These are phyloP conservation scores for Rhynchosporium agropyri DNA, from an alignment of 2,329 filamentous ascomycete genomes.

Conservation along the genomic window DNA sequence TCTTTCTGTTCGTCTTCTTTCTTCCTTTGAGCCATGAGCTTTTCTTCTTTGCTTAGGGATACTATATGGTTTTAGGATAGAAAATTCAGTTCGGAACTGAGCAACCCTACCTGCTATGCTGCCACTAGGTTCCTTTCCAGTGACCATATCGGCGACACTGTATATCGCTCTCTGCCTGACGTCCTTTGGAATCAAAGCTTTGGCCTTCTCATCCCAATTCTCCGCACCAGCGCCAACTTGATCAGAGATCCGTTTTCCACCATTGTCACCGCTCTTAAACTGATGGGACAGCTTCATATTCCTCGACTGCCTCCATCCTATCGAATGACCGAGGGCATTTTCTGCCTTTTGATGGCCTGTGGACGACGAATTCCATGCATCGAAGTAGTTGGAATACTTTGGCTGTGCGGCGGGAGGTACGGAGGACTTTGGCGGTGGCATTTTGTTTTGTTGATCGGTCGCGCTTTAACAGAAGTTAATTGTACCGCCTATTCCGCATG, in stretches of 20 bases:
- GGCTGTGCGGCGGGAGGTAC: constrained; percentile 43
- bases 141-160: constrained; percentile 59
- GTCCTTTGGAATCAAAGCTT: constrained; percentile 49
- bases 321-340: constrained; percentile 61
- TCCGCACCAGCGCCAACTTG: constrained; percentile 65
- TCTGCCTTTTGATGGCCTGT: constrained; percentile 81
- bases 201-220: constrained; percentile 52
- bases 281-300: constrained; percentile 70
- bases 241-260: constrained; percentile 64
- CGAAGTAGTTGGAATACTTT: constrained; percentile 53
- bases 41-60: constrained; percentile 32
- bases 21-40: constrained; percentile 44
- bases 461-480: neutral
- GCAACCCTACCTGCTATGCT: constrained; percentile 34
- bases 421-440: constrained; percentile 34
- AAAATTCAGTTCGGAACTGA: neutral
- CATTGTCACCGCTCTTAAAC: constrained; percentile 59
- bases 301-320: constrained; percentile 72
- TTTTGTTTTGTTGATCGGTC: constrained; percentile 17
- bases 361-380: constrained; percentile 73
- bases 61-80: constrained; percentile 39
- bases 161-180: constrained; percentile 36
- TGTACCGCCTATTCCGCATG: neutral
- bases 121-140: constrained; percentile 43
- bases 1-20: constrained; percentile 56